A percentile compares a stretch with the other conserved stretches of the same genome.
These are phyloP conservation scores for Yamadazyma nakazawae DNA, from an alignment of 805 yeast genomes.

Conservation along the genomic window DNA sequence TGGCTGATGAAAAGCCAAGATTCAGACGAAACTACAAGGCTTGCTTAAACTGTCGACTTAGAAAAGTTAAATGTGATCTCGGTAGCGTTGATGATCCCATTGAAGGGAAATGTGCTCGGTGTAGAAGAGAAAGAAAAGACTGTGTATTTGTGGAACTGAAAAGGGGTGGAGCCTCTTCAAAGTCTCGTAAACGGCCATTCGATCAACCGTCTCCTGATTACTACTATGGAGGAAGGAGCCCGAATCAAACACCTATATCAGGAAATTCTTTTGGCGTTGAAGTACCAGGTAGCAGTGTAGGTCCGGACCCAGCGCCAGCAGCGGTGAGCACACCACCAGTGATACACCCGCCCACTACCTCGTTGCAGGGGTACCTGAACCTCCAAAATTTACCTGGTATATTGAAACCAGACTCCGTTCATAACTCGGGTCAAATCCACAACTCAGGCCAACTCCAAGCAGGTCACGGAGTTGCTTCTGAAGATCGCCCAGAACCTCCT, in stretches of 20 bases:
- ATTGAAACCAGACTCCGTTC: not conserved
- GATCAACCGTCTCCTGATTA: not conserved
- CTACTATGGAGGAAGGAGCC: not conserved
- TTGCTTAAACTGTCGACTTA: constrained; percentile 77
- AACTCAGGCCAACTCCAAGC: no score
- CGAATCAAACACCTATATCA: not conserved
- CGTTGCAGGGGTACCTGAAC: not conserved
- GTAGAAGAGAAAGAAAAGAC: constrained; percentile 76
- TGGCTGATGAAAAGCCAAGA: constrained; percentile 13
- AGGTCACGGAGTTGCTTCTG: not conserved
- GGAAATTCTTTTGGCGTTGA: not conserved
- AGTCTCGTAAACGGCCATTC: not conserved
- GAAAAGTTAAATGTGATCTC: constrained; percentile 84
- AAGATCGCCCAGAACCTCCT: not conserved
- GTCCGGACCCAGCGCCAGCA: not conserved
- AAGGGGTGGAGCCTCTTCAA: constrained; percentile 24
- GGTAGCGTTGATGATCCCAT: constrained; percentile 71
- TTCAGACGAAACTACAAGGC: constrained; percentile 75
- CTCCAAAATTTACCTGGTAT: not conserved
- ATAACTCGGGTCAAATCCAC: no score
- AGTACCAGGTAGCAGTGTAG: not conserved
- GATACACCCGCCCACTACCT: not conserved
- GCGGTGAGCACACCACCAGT: not conserved
- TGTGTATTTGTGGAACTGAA: constrained; percentile 59
- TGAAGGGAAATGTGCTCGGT: constrained; percentile 82